Percentiles rank a stretch among this genome's conserved stretches.
Evolutionary conservation across 306 rosid genomes (phyloP).

Genomic region (Neltuma alba): DNA sequence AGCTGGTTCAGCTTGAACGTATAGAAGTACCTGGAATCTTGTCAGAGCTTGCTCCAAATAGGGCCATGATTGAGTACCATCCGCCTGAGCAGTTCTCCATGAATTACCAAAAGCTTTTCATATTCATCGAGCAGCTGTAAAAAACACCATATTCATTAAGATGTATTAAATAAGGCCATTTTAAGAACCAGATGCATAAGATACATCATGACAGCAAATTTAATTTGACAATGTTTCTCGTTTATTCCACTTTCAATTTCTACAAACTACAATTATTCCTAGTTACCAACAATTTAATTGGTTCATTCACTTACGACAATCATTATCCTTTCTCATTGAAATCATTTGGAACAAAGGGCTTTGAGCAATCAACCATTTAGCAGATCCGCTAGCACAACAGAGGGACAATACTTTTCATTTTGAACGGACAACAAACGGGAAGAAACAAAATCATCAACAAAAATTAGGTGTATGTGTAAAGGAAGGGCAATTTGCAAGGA

Average conservation of each 20-base stretch:
- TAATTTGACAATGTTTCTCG: constrained; percentile 7
- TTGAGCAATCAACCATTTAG: background rate
- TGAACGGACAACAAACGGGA: background rate
- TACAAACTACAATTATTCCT: background rate
- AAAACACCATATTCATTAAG: constrained; percentile 26
- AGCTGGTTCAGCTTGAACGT: constrained; percentile 20
- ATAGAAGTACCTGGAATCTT: constrained; percentile 70
- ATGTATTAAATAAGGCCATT: constrained; percentile 12
- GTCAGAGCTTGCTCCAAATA: constrained; percentile 76
- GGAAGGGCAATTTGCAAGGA: background rate
- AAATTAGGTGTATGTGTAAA: background rate
- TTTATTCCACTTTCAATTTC: background rate
- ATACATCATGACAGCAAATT: constrained; percentile 1
- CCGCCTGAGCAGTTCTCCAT: constrained; percentile 70
- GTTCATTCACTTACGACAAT: background rate
- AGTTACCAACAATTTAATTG: background rate
- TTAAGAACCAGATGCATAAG: background rate
- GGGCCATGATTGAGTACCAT: constrained; percentile 73
- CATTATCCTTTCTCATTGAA: constrained; percentile 6
- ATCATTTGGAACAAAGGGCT: constrained; percentile 3
- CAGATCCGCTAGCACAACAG: background rate
- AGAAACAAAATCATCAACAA: constrained; percentile 5
- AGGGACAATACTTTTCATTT: background rate
- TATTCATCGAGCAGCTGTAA: constrained; percentile 84
- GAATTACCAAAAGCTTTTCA: constrained; percentile 77